phyloP scores from a whole-genome alignment of 768 basidiomycete genomes.

The Pleurotus tuber-regium region DNA sequence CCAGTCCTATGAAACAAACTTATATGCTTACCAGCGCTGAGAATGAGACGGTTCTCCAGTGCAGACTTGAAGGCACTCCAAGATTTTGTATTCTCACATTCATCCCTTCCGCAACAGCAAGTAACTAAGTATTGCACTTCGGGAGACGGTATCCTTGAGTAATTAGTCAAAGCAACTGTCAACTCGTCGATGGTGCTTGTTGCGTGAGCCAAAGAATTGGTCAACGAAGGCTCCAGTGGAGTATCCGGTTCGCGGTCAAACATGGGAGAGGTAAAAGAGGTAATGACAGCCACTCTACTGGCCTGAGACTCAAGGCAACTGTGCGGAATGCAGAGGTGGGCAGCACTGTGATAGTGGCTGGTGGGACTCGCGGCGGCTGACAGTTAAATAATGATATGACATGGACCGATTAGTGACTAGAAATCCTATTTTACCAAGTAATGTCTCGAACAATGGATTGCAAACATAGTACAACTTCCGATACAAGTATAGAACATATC shows the following conservation, averaged over 20 bases:
- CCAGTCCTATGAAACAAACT: too few species aligned
- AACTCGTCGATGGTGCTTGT: conserved; percentile 76
- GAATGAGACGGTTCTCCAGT: conserved; percentile 72
- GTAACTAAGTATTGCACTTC: conserved; percentile 49
- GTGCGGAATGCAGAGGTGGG: neutral
- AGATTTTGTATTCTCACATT: conserved; percentile 60
- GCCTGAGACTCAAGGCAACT: neutral
- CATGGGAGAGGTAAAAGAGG: conserved; percentile 5
- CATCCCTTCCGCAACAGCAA: conserved; percentile 67
- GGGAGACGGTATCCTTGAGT: conserved; percentile 74
- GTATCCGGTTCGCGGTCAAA: conserved; percentile 7
- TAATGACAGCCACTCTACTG: neutral
- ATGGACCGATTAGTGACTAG: neutral
- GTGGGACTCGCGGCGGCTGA: neutral
- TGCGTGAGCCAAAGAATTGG: conserved; percentile 49
- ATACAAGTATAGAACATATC: too few species aligned
- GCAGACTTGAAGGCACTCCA: conserved; percentile 67
- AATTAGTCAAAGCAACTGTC: conserved; percentile 67
- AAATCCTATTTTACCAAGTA: neutral
- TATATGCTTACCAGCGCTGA: conserved; percentile 74
- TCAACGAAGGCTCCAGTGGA: conserved; percentile 40
- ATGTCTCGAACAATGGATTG: neutral
- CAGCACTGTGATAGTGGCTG: neutral
- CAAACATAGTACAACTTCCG: neutral
- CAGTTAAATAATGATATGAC: neutral